Evolutionary conservation across 2,329 filamentous ascomycete genomes (phyloP).

Genomic region (Fusarium sp.): DNA sequence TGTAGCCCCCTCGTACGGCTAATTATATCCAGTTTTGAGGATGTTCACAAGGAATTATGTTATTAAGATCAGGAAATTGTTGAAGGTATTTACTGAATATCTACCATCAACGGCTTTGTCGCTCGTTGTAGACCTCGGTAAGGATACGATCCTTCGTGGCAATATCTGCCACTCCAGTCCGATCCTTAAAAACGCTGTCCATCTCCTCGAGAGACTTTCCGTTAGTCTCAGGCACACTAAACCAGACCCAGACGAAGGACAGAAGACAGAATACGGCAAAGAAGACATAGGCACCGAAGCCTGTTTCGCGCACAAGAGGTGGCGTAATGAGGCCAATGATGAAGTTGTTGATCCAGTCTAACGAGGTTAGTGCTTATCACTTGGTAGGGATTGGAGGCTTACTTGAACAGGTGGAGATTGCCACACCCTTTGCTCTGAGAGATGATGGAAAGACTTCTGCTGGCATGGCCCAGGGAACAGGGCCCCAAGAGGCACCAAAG

Average conservation of each 20-base stretch:
- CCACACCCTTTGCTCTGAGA: conserved; percentile 70
- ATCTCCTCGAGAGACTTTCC: conserved; percentile 64
- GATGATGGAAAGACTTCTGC: conserved; percentile 70
- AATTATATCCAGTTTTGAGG: accelerated
- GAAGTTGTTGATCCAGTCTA: conserved; percentile 70
- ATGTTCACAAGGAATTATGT: neutral
- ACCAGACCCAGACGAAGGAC: conserved; percentile 59
- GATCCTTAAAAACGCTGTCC: conserved; percentile 51
- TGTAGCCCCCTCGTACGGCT: accelerated
- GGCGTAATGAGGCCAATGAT: conserved; percentile 53
- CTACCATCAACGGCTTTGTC: neutral
- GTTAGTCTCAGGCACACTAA: conserved; percentile 66
- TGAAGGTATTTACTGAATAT: accelerated
- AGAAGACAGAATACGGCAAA: conserved; percentile 68
- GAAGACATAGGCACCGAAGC: conserved; percentile 64
- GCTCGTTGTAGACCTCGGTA: neutral
- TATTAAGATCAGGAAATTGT: accelerated
- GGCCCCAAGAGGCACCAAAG: conserved; percentile 68
- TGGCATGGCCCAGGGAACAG: conserved; percentile 58
- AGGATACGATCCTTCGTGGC: conserved; percentile 1
- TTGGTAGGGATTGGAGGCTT: neutral
- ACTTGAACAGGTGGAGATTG: conserved; percentile 64
- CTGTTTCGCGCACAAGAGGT: conserved; percentile 62
- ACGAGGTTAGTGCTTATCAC: neutral
- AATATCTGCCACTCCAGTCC: conserved; percentile 35